A percentile compares a stretch with the other conserved stretches of the same genome.
phyloP scores from a whole-genome alignment of 345 rosid genomes.

The Rhodamnia rubescens region DNA sequence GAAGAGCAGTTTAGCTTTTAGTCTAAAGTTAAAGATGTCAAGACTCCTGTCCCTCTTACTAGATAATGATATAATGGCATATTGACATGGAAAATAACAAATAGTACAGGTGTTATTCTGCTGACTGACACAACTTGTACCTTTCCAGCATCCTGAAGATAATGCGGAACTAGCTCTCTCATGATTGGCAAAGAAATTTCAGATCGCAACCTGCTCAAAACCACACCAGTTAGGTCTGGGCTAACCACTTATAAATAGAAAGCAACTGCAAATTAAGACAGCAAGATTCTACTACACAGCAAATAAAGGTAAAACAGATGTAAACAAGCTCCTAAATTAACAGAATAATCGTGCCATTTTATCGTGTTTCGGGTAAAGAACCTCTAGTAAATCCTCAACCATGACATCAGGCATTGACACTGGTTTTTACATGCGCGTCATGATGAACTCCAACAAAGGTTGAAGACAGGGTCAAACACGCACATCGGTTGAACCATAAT shows the following conservation, averaged over 20 bases:
- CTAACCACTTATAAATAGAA: not conserved
- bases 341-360: not conserved
- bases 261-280: not conserved
- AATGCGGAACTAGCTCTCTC: constrained; percentile 94
- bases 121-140: constrained; percentile 15
- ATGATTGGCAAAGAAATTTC: constrained; percentile 91
- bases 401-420: not conserved
- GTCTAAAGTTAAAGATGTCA: not conserved
- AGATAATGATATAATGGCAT: not conserved
- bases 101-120: not conserved
- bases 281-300: not conserved
- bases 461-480: not conserved
- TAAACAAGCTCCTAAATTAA: not conserved
- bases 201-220: constrained; percentile 62
- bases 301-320: not conserved
- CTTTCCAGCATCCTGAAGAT: constrained; percentile 88
- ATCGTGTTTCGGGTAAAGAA: not conserved
- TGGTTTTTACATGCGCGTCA: not conserved
- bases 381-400: not conserved
- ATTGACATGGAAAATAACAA: not conserved
- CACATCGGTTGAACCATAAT: not conserved
- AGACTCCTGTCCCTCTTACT: not conserved
- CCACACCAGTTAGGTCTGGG: not conserved
- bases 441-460: not conserved
- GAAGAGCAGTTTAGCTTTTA: not conserved